Percentiles rank a stretch among this genome's conserved stretches.
Conservation (phyloP, 164 flowering plant species). For the Stephania cephalantha region DNA sequence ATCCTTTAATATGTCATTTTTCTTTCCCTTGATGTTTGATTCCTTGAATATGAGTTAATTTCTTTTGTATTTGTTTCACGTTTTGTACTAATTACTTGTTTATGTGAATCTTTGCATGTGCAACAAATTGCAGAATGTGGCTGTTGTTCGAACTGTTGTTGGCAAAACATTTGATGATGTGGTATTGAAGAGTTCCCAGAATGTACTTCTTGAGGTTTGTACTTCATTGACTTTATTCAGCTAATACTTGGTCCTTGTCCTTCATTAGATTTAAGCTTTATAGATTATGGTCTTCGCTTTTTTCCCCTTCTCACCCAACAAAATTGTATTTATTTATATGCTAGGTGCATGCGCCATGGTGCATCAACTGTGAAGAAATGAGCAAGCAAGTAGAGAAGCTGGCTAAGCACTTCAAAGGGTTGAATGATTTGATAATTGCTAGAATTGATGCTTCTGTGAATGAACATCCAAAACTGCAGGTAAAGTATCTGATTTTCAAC, state of each 20-base stretch:
- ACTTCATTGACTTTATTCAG: background rate
- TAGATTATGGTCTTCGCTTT: background rate
- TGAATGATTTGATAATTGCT: slow-evolving; percentile 55
- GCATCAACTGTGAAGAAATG: slow-evolving; percentile 66
- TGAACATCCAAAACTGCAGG: slow-evolving; percentile 88
- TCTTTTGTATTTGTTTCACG: background rate
- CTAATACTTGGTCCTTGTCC: background rate
- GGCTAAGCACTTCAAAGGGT: slow-evolving; percentile 80
- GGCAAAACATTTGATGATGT: slow-evolving; percentile 82
- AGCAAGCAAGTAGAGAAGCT: slow-evolving; percentile 85
- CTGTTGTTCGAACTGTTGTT: slow-evolving; percentile 49
- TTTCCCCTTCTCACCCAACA: background rate
- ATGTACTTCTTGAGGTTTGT: slow-evolving; percentile 79
- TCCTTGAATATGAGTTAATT: background rate
- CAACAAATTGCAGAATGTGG: slow-evolving; percentile 42
- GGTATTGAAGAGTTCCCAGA: slow-evolving; percentile 54
- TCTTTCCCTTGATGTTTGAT: background rate
- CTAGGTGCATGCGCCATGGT: slow-evolving; percentile 91
- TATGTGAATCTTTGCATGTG: background rate
- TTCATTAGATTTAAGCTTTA: background rate
- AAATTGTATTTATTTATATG: slow-evolving; percentile 5
- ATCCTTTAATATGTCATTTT: background rate
- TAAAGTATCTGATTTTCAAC: slow-evolving; percentile 8
- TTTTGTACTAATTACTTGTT: background rate
- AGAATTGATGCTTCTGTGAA: slow-evolving; percentile 85